phyloP scores from a whole-genome alignment of 78 protist genomes.

The Salpingoeca rosetta region DNA sequence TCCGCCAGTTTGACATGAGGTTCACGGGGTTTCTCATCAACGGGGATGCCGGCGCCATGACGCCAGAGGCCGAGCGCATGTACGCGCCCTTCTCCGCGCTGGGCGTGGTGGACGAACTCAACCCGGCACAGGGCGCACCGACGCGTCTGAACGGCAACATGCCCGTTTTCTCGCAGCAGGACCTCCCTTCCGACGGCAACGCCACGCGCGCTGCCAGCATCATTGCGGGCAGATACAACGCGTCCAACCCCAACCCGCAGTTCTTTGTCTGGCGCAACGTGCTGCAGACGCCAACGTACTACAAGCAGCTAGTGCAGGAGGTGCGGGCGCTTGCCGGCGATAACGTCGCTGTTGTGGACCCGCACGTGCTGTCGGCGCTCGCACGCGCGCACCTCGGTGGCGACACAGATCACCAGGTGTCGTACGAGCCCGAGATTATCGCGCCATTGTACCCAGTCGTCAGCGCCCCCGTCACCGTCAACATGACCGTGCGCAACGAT shows the following conservation, averaged over 20 bases:
- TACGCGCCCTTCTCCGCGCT: not conserved
- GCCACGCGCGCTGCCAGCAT: not conserved
- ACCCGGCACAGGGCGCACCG: not conserved
- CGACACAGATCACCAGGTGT: not conserved
- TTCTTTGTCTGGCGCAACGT: not conserved
- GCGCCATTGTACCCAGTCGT: not conserved
- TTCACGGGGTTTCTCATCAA: conserved; percentile 12
- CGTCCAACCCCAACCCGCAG: not conserved
- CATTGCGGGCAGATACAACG: not conserved
- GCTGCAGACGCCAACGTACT: not conserved
- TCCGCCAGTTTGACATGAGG: not conserved
- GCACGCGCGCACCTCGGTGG: not conserved
- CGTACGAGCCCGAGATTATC: not conserved
- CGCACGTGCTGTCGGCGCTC: not conserved
- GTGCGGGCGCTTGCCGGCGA: not conserved
- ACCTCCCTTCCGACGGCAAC: not conserved
- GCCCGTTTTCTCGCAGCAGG: not conserved
- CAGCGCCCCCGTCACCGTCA: not conserved
- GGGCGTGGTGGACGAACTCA: not conserved
- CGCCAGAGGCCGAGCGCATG: not conserved
- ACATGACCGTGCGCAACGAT: not conserved
- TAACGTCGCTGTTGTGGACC: conserved; percentile 1
- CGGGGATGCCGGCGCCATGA: conserved; percentile 6
- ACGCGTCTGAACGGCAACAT: not conserved
- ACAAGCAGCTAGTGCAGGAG: not conserved